Evolutionary conservation across 2,329 filamentous ascomycete genomes (phyloP).

Genomic region (Stemphylium beticola): DNA sequence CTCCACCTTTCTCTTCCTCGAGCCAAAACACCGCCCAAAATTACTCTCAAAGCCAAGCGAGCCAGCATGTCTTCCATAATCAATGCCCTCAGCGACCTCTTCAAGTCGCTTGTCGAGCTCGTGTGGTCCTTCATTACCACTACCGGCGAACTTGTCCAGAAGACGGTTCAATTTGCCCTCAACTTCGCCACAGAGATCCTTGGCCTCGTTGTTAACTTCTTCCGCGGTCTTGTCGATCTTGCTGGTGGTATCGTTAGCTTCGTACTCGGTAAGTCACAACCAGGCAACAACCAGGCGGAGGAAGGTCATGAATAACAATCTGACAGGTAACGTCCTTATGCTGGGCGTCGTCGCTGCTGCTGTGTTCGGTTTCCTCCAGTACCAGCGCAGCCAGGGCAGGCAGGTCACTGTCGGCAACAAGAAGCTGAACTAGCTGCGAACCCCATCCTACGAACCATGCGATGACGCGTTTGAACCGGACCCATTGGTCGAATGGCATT

Average conservation of each 20-base stretch:
- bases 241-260: constrained; percentile 44
- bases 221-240: constrained; percentile 41
- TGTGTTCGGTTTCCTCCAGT: constrained; percentile 45
- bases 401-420: constrained; percentile 46
- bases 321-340: constrained; percentile 43
- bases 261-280: constrained; percentile 34
- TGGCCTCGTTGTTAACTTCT: constrained; percentile 42
- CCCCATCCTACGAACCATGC: too few relatives aligned
- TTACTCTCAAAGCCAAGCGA: not conserved
- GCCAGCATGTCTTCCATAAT: constrained; percentile 44
- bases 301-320: constrained; percentile 12
- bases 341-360: constrained; percentile 41
- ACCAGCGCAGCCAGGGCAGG: constrained; percentile 45
- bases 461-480: too few relatives aligned
- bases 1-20: not conserved
- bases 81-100: constrained; percentile 39
- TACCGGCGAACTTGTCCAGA: constrained; percentile 38
- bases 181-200: constrained; percentile 35
- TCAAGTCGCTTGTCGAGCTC: constrained; percentile 41
- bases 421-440: constrained; percentile 41
- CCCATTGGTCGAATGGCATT: too few relatives aligned
- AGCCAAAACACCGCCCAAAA: constrained; percentile 1
- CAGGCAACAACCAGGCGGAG: too few relatives aligned
- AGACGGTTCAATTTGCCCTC: constrained; percentile 37
- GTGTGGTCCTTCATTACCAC: constrained; percentile 47